Evolutionary conservation across 2,329 filamentous ascomycete genomes (phyloP).

Genomic region (Rutstroemia sp.): DNA sequence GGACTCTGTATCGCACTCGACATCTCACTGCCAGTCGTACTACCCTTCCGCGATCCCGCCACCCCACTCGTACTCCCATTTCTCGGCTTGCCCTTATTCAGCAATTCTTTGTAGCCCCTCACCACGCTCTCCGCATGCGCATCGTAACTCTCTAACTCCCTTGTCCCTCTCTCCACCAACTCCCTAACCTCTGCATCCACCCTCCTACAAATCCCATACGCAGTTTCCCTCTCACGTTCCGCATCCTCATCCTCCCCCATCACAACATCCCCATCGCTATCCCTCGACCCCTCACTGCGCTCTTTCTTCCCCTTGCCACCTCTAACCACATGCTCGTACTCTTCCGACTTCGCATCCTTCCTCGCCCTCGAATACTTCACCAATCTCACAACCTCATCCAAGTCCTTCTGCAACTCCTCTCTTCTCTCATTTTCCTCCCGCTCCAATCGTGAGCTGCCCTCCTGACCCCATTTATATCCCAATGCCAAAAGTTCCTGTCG

Average conservation of each 20-base stretch:
- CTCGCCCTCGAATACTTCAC: not conserved
- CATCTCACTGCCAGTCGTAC: too few species aligned
- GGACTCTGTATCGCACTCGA: not conserved
- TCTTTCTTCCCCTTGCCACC: not conserved
- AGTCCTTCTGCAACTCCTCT: not conserved
- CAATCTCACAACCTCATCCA: not conserved
- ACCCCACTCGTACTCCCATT: not conserved
- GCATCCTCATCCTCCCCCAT: constrained; percentile 8
- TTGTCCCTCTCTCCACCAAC: constrained; percentile 9
- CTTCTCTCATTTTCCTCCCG: not conserved
- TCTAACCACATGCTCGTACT: not conserved
- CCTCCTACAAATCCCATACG: constrained; percentile 8
- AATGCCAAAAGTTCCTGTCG: not conserved
- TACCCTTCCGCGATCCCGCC: too few species aligned
- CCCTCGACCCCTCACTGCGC: constrained; percentile 6
- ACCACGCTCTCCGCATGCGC: constrained; percentile 10
- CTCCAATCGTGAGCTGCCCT: not conserved
- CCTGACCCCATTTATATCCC: too few species aligned
- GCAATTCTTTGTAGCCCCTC: constrained; percentile 7
- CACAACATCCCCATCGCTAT: constrained; percentile 11
- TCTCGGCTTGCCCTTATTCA: constrained; percentile 7
- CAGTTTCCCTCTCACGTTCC: constrained; percentile 1
- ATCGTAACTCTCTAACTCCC: constrained; percentile 19
- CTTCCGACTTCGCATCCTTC: not conserved
- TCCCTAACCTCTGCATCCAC: constrained; percentile 8